Evolutionary conservation across 331 rosid species (phyloP), one percentile per base, ranked within the genome.

Genomic region (Pyracantha coccinea): DNA sequence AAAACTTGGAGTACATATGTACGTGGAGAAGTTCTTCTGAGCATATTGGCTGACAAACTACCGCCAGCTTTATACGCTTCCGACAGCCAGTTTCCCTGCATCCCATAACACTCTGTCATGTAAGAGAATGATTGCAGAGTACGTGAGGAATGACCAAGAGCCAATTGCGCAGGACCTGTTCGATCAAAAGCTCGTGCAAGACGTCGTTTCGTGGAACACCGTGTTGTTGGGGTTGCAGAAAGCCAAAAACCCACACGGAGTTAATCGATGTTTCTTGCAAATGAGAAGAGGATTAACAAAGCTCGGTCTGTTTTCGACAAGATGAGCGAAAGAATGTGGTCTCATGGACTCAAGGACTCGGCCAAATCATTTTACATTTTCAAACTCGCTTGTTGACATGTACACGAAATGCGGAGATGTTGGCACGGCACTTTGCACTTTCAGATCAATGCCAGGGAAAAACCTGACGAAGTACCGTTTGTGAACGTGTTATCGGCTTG

Each of bases 161-260:
- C 73, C 31, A 63, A 71, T 17, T 73, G 96, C 91, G 4, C 82
- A 29, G 52, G 25, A 75, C 20, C 75, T 86, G 89, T 86, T 90
- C 63, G 90, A 88, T 67, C 75, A 85, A 82, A 87, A 86, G 88
- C 90, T 84, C n/a, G 23, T 17, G 4, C 86, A 35, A 85, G 91
- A 90, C 45, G 55, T 77, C 0, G 91, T 90, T 77, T 88, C 92
- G 3, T 90, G 96, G 96, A 88, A 88, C 81, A 86, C 83, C 75
- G 80, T 88, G 85, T 71, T 88, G 4, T 83, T 85, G 57, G 88
- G 90, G 7, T 78, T 80, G 68, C 82, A 74, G 10, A 86, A 54
- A 44, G 53, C 78, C 31, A 68, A 62, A 47, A 71, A 79, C 77
- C 66, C 85, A 31, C 38, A 35, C 6, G 83, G 77, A n/a, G 72